Percentiles rank a stretch among this genome's conserved stretches.
Conservation (phyloP, 345 rosid species). For the Garcia nutans region DNA sequence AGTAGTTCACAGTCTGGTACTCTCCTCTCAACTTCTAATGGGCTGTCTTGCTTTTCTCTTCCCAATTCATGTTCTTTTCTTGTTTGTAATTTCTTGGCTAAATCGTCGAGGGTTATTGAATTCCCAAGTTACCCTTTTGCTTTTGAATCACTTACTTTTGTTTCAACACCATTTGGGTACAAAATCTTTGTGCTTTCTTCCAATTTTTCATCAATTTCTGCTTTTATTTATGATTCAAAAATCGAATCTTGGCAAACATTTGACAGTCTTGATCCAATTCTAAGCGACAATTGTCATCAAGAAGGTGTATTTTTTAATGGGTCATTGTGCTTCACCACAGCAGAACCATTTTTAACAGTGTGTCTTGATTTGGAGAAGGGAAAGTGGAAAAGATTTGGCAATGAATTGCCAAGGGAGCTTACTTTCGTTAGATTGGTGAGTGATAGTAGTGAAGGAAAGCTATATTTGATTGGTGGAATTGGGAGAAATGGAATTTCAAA, state of each 20-base stretch:
- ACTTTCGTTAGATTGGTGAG: constrained; percentile 68
- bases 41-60: constrained; percentile 61
- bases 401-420: constrained; percentile 47
- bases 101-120: constrained; percentile 53
- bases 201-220: constrained; percentile 31
- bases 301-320: constrained; percentile 60
- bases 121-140: constrained; percentile 65
- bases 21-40: constrained; percentile 66
- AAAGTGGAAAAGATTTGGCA: constrained; percentile 35
- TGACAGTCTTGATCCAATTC: constrained; percentile 42
- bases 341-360: constrained; percentile 63
- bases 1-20: constrained; percentile 20
- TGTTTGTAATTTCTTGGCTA: constrained; percentile 61
- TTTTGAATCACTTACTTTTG: constrained; percentile 59
- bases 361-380: constrained; percentile 49
- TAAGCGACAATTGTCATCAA: constrained; percentile 44
- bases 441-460: constrained; percentile 41
- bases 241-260: constrained; percentile 47
- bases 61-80: constrained; percentile 50
- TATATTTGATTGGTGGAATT: constrained; percentile 79
- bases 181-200: constrained; percentile 59
- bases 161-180: constrained; percentile 51
- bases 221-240: constrained; percentile 61
- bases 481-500: constrained; percentile 83
- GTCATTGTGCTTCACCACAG: constrained; percentile 52